Evolutionary conservation across 768 basidiomycete genomes (phyloP).

Genomic region (Naematelia aurantialba): DNA sequence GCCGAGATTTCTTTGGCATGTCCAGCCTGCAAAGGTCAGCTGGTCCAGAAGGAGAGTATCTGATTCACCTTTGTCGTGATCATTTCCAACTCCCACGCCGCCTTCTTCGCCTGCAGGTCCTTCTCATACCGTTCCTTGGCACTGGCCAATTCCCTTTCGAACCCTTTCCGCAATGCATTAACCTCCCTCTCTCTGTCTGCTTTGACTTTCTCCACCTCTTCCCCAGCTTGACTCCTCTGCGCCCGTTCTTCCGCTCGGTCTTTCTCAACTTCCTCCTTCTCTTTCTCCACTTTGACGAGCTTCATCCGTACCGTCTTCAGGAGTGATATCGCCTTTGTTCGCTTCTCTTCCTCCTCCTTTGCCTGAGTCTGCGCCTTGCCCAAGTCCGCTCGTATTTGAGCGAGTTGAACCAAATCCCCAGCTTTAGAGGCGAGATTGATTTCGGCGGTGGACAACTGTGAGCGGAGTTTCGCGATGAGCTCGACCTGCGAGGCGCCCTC

Average conservation of each 20-base stretch:
- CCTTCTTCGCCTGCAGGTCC: constrained; percentile 63
- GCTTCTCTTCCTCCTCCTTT: constrained; percentile 97
- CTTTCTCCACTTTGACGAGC: constrained; percentile 93
- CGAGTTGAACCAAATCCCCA: constrained; percentile 59
- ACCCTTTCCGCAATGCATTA: constrained; percentile 54
- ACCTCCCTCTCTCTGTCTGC: constrained; percentile 57
- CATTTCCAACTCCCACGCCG: constrained; percentile 73
- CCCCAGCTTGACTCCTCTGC: constrained; percentile 56
- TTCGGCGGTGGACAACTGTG: constrained; percentile 68
- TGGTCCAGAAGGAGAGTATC: neutral
- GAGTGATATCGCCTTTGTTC: constrained; percentile 84
- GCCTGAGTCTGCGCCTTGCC: constrained; percentile 60
- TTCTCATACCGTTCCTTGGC: constrained; percentile 69
- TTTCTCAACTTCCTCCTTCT: constrained; percentile 71
- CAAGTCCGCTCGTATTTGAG: constrained; percentile 63
- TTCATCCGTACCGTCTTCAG: constrained; percentile 95
- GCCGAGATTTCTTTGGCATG: constrained; percentile 65
- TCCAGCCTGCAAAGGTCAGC: constrained; percentile 56
- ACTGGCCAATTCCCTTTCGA: constrained; percentile 65
- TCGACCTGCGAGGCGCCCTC: constrained; percentile 75
- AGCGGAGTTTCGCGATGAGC: constrained; percentile 66
- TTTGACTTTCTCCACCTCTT: constrained; percentile 63
- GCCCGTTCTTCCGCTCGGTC: constrained; percentile 61
- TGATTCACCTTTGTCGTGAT: constrained; percentile 66
- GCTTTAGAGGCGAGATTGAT: constrained; percentile 56